Base-by-base conservation (phyloP, 1,284 basidiomycete genomes). In the Malassezia globosa region DNA sequence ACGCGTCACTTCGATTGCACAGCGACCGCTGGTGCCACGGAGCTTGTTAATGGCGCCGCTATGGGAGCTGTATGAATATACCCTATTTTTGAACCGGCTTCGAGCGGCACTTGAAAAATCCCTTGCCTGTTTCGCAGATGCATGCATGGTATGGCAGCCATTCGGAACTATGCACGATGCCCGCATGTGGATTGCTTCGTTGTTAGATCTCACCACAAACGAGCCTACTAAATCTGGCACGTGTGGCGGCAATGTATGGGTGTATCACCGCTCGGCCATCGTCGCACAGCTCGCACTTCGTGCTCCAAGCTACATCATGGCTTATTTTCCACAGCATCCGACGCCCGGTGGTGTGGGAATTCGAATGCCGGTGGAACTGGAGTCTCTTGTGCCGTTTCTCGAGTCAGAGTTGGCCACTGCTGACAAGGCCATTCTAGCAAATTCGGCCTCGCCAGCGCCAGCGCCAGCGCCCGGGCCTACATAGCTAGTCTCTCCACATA, bases 11-110 rank as follows among this genome's bases (percentile, higher is more conserved):
- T 22, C 44, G 7, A n/a, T 26, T 19, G 25, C 42, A 35, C 34
- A 10, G 23, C 25, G 13, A 8, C 18, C 26, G 11, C 27, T 8
- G 1, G 8, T 33, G 7, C 19, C 38, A 18, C 49, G 50, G 14
- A 18, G 35, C 2, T 23, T 26, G 5, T 40, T 52, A 1, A 34
- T 37, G 26, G 44, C 35, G 13, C 50, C 50, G 21, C 25, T 52
- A 7, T 52, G 50, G 50, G 36, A 42, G 16, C 38, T 52, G 19
- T 52, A 47, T 38, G 18, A 47, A 38, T 52, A 52, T 52, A 47
- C 50, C 44, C 50, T 52, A n/a, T 52, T 34, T 36, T 45, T 52
- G n/a, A 11, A 37, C 18, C 37, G 44, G n/a, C 40, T 52, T 19
- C 50, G 38, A 14, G n/a, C 33, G 5, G 31, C 37, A 26, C 37